phyloP scores from a whole-genome alignment of 805 yeast species.

The Kuraishia borneana region DNA sequence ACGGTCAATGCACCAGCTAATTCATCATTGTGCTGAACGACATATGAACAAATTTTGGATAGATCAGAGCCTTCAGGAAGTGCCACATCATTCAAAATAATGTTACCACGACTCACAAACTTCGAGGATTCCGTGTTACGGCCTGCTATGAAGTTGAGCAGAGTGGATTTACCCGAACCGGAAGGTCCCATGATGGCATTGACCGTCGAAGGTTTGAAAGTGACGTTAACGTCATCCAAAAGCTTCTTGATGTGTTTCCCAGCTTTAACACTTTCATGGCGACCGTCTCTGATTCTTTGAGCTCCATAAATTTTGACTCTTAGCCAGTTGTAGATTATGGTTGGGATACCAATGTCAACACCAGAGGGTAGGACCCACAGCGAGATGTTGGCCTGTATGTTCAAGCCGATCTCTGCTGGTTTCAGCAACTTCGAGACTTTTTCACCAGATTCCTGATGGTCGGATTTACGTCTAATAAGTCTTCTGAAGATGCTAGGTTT shows the following conservation, averaged over 20 bases:
- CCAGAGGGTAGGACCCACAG: conserved; percentile 5
- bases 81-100: conserved; percentile 23
- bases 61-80: conserved; percentile 16
- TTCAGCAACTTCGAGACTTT: neutral
- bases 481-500: conserved; percentile 5
- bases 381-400: neutral
- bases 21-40: conserved; percentile 62
- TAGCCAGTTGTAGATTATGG: conserved; percentile 2
- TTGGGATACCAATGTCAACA: conserved; percentile 2
- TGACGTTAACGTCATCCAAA: conserved; percentile 30
- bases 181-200: conserved; percentile 67
- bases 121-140: conserved; percentile 22
- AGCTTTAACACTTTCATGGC: neutral
- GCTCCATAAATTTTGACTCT: neutral
- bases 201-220: conserved; percentile 35
- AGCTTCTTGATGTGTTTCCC: conserved; percentile 1
- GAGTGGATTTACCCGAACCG: conserved; percentile 57
- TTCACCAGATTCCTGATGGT: neutral
- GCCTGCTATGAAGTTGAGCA: conserved; percentile 44
- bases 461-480: neutral
- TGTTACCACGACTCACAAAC: conserved; percentile 18
- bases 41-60: conserved; percentile 45
- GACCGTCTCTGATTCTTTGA: neutral
- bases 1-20: conserved; percentile 60
- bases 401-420: neutral